Base-by-base conservation (phyloP, 805 yeast species). In the Dipodascopsis uninucleata region DNA sequence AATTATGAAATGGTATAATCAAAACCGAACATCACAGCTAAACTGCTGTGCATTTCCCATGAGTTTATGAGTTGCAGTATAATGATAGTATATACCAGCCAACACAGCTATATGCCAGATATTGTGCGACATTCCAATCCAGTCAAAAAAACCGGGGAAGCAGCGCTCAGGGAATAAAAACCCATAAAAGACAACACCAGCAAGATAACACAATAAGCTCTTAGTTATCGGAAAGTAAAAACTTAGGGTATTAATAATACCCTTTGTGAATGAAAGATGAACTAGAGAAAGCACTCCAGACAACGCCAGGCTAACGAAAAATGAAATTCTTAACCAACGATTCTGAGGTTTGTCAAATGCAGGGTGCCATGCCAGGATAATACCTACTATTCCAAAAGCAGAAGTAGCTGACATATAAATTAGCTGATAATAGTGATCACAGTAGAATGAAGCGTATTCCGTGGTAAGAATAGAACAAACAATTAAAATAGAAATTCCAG, bases 61-160 rank as follows among this genome's bases (percentile, higher is more conserved):
- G 84, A 89, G 81, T 45, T 77, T 80, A 50, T 86, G 68, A 29
- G 87, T 70, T 10, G 94, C 90, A 44, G 71, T 71, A 65, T 89
- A 93, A 64, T 90, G 97, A 25, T 94, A 95, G 32, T 84, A 64
- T n/a, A 87, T 79, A 2, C 98, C 98, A 21, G 84, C 72, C 14
- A 93, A 75, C 24, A 93, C 98, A 61, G 84, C 86, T 9, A 87
- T 62, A 66, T 90, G 98, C 98, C 98, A 90, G 24, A 90, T 70
- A 59, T 88, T 89, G 64, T 90, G 98, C 28, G 96, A 85, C 96
- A 88, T 90, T 83, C 90, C 71, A 45, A 68, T 55, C 54, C 64
- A 65, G 54, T 68, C 70, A 49, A 68, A 61, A 32, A 65, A 43
- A 6, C 68, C 68, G 5, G 65, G 66, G 35, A 55, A 59, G 55